Evolutionary conservation across 306 rosid species (phyloP), one percentile per base, ranked within the genome.

Genomic region (Quercus rubra): DNA sequence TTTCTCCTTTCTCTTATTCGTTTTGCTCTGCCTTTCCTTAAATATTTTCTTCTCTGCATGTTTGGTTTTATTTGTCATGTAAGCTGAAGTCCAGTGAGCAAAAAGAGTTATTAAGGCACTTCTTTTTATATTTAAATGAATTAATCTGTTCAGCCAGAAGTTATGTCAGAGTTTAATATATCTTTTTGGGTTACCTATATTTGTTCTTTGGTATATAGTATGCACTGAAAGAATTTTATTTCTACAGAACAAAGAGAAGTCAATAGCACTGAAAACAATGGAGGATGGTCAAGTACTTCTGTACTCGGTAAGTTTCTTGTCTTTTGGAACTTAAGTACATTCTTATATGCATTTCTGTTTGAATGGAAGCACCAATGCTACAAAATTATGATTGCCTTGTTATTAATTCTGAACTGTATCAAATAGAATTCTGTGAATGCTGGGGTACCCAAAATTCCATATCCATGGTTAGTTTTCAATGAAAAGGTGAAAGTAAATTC

Each of bases 401-500:
- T 73, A 20, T 71, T 54, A 61, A 59, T 81, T 12, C 64, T 74
- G 33, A 17, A 55, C 20, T 59, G 30, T 28, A 81, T 68, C 23
- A 9, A 76, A 75, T 71, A 96, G 99, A 93, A 96, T 87, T 93
- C 99, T 0, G 96, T 96, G 70, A 96, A 93, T 90, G 91, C 96
- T 54, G 92, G 94, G 83, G 98, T 90, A 82, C 71, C 90, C 43
- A 87, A 84, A 85, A 93, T 93, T 89, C 98, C 98, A 46, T 90
- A 86, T 91, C 97, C 99, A 30, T 96, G 99, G 99, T 86, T 96
- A 59, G 90, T 96, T 85, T 96, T 96, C 78, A 96, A 96, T 43
- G 98, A 93, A 88, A 95, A 95, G 89, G 84, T 95, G 74, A 95
- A 93, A 88, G 98, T 95, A 88, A 93, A 95, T 88, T 93, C 99